Evolutionary conservation across 2,329 filamentous ascomycete genomes (phyloP).

Genomic region (Cucurbitaria berberidis): DNA sequence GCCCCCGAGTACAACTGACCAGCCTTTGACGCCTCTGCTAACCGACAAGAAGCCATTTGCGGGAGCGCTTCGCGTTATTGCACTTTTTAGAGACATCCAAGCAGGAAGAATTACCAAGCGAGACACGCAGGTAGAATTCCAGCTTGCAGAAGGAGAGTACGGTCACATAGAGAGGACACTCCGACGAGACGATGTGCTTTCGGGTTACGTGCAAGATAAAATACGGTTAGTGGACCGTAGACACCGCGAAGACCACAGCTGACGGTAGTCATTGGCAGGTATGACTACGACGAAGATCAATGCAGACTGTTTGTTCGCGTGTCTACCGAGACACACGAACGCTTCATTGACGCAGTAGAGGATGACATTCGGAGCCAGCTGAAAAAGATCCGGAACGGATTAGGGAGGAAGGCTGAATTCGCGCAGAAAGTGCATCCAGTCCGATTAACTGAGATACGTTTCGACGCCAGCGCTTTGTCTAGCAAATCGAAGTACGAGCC

Average conservation of each 20-base stretch:
- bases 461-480: constrained; percentile 7
- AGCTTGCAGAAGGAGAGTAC: constrained; percentile 23
- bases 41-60: constrained; percentile 24
- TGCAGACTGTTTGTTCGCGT: constrained; percentile 25
- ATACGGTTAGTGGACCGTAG: constrained; percentile 17
- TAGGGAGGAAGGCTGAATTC: constrained; percentile 18
- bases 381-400: constrained; percentile 25
- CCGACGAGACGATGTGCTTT: constrained; percentile 17
- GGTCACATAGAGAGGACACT: constrained; percentile 19
- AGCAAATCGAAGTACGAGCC: constrained; percentile 29
- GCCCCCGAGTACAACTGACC: constrained; percentile 20
- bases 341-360: constrained; percentile 22
- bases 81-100: constrained; percentile 24
- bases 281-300: constrained; percentile 23
- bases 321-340: constrained; percentile 27
- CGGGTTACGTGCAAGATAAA: constrained; percentile 21
- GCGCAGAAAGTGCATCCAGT: constrained; percentile 25
- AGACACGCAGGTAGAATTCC: constrained; percentile 19
- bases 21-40: constrained; percentile 26
- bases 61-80: constrained; percentile 20
- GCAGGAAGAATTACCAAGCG: constrained; percentile 15
- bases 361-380: constrained; percentile 25
- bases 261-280: constrained; percentile 16
- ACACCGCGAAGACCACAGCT: constrained; percentile 5
- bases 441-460: constrained; percentile 23